Conservation (phyloP, 345 rosid species). For the Bruguiera parviflora region DNA sequence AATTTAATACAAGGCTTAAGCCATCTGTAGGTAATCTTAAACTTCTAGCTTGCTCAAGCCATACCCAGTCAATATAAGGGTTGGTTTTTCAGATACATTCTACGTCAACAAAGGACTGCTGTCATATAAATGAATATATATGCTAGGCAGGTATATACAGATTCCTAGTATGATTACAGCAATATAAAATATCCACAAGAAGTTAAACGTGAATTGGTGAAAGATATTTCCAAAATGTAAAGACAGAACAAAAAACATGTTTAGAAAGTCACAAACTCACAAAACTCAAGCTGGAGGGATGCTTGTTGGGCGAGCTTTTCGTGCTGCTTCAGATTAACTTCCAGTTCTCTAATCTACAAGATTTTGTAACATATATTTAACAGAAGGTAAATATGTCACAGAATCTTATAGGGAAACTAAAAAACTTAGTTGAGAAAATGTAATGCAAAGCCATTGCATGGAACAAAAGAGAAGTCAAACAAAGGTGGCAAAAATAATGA, state of each 20-base stretch:
- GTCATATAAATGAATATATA: no score
- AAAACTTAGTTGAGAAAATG: neutral
- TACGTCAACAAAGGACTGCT: no score
- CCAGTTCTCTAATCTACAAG: slow-evolving; percentile 59
- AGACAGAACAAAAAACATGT: neutral
- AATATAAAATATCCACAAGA: neutral
- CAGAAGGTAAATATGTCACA: no score
- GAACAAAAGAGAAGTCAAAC: neutral
- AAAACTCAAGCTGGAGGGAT: slow-evolving; percentile 44
- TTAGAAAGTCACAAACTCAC: slow-evolving; percentile 39
- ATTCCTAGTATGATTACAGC: no score
- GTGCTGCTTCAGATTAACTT: slow-evolving; percentile 61
- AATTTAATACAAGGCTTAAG: no score
- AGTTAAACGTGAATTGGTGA: neutral
- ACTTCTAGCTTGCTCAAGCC: no score
- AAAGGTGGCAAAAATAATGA: neutral
- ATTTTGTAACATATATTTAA: no score
- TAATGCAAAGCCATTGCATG: neutral
- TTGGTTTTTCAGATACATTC: no score
- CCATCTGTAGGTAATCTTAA: no score
- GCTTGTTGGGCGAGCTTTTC: slow-evolving; percentile 63
- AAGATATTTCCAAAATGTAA: neutral
- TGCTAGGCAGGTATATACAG: no score
- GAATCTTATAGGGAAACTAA: neutral
- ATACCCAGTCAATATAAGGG: no score